Evolutionary conservation across 495 filamentous ascomycete genomes (phyloP).

Genomic region (Penicillium canescens): DNA sequence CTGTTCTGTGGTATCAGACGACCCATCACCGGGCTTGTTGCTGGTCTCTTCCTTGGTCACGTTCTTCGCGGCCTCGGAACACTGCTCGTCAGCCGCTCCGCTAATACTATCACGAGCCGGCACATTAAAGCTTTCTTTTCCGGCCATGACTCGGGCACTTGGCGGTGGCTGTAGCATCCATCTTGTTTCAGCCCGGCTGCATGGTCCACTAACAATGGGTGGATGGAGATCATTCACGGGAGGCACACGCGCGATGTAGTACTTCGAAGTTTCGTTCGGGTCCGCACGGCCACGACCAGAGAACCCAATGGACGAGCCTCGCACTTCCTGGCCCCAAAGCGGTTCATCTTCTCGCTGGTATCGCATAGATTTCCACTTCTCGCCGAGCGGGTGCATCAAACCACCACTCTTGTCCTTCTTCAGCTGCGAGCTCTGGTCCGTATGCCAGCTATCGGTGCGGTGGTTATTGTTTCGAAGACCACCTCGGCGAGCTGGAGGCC

Average conservation of each 20-base stretch:
- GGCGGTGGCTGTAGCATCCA: slow-evolving; percentile 95
- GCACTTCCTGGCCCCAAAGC: slow-evolving; percentile 64
- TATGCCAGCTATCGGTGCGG: slow-evolving; percentile 51
- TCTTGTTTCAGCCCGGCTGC: slow-evolving; percentile 63
- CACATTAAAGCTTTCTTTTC: slow-evolving; percentile 60
- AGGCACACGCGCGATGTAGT: slow-evolving; percentile 69
- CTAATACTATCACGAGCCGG: slow-evolving; percentile 22
- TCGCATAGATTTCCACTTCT: slow-evolving; percentile 70
- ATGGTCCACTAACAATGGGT: slow-evolving; percentile 76
- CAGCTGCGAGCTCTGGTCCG: slow-evolving; percentile 22
- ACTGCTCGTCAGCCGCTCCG: slow-evolving; percentile 12
- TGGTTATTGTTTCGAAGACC: slow-evolving; percentile 45
- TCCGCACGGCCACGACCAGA: slow-evolving; percentile 48
- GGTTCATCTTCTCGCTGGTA: slow-evolving; percentile 86
- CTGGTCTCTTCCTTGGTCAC: slow-evolving; percentile 2
- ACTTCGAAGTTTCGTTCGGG: slow-evolving; percentile 48
- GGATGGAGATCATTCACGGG: slow-evolving; percentile 86
- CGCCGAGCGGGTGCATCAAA: slow-evolving; percentile 43
- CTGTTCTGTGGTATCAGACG: slow-evolving; percentile 6
- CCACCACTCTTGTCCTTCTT: slow-evolving; percentile 33
- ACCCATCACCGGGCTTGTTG: slow-evolving; percentile 11
- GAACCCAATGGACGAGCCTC: slow-evolving; percentile 53
- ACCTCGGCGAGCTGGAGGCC: slow-evolving; percentile 60
- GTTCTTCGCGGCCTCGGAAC: slow-evolving; percentile 10
- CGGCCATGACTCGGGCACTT: slow-evolving; percentile 80